These are phyloP conservation scores for Fulvia fulva DNA, from an alignment of 2,329 filamentous ascomycete species.

Conservation along the genomic window DNA sequence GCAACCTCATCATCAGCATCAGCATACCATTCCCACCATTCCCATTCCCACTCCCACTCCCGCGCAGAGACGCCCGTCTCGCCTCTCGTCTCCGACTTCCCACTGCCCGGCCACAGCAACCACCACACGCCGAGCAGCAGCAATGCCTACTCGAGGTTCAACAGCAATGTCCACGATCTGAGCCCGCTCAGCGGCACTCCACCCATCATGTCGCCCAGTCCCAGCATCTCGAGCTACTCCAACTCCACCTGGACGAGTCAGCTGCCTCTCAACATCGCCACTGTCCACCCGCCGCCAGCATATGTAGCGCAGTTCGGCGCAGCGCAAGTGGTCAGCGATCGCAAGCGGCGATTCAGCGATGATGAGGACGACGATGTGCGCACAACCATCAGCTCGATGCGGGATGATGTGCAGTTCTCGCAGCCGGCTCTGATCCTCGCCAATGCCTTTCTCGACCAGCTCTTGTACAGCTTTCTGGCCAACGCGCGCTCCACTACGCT, in stretches of 20 bases:
- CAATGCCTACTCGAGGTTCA: not conserved
- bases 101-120: not conserved
- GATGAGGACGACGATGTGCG: constrained; percentile 56
- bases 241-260: constrained; percentile 15
- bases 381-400: constrained; percentile 51
- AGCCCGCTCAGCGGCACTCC: constrained; percentile 10
- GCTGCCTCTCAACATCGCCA: constrained; percentile 18
- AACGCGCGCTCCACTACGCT: constrained; percentile 74
- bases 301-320: constrained; percentile 88
- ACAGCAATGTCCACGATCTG: constrained; percentile 9
- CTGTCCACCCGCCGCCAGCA: constrained; percentile 68
- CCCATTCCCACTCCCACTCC: not conserved
- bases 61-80: not conserved
- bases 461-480: constrained; percentile 86
- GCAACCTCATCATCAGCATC: not conserved
- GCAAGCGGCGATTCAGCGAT: constrained; percentile 61
- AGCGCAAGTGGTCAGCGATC: constrained; percentile 84
- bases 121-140: not conserved
- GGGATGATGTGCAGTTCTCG: constrained; percentile 68
- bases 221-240: constrained; percentile 17
- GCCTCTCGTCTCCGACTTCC: not conserved
- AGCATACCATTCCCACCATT: not conserved
- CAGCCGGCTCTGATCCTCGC: constrained; percentile 69
- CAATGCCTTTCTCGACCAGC: constrained; percentile 89
- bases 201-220: constrained; percentile 16